These are phyloP conservation scores for Nakaseomyces sp. DNA, from an alignment of 1,139 yeast species.

Conservation along the genomic window DNA sequence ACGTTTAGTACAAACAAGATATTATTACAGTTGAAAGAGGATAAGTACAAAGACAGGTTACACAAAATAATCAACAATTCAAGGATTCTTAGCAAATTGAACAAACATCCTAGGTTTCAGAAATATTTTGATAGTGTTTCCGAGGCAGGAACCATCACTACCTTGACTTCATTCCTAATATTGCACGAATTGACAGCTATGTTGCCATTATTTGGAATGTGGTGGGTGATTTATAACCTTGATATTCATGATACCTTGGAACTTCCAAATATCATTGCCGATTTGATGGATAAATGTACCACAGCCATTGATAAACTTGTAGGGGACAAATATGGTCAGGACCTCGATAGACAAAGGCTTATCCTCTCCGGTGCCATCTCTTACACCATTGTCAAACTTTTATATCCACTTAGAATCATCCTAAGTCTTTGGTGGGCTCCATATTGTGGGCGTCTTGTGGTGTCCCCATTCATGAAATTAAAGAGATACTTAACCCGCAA, in stretches of 20 bases:
- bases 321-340: conserved; percentile 20
- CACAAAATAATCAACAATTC: conserved; percentile 22
- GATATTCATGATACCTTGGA: conserved; percentile 36
- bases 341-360: conserved; percentile 30
- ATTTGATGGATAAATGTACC: conserved; percentile 20
- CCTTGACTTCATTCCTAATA: conserved; percentile 62
- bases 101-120: conserved; percentile 19
- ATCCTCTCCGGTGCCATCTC: conserved; percentile 84
- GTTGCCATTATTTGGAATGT: conserved; percentile 63
- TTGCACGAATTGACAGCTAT: conserved; percentile 85
- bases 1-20: neutral
- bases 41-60: conserved; percentile 14
- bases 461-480: conserved; percentile 19
- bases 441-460: conserved; percentile 21
- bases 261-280: conserved; percentile 17
- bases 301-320: conserved; percentile 26
- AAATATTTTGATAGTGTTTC: conserved; percentile 22
- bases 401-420: conserved; percentile 28
- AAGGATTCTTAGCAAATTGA: conserved; percentile 18
- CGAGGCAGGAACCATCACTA: conserved; percentile 52
- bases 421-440: conserved; percentile 33
- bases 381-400: conserved; percentile 62
- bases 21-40: neutral
- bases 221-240: conserved; percentile 62
- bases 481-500: conserved; percentile 1